These are phyloP conservation scores for Dactylellina parvicollis DNA, from an alignment of 2,329 filamentous ascomycete species.

Conservation along the genomic window DNA sequence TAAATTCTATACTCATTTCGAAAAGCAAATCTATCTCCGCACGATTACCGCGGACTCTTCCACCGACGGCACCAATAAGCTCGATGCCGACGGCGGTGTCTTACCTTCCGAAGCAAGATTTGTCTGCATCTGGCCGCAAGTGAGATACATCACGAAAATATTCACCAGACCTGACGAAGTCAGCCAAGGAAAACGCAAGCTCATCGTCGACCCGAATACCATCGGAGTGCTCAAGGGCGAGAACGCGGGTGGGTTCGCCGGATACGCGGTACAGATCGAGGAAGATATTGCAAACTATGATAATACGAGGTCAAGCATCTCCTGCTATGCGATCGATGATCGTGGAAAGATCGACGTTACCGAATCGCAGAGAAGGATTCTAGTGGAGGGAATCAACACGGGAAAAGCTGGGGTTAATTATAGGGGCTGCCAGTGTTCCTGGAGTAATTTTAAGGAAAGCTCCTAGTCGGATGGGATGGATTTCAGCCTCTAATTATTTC, in stretches of 20 bases:
- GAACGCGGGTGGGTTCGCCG: constrained; percentile 41
- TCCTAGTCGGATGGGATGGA: constrained; percentile 2
- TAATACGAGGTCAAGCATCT: constrained; percentile 13
- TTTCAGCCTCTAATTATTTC: constrained; percentile 28
- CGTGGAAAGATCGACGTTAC: constrained; percentile 31
- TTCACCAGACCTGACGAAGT: constrained; percentile 34
- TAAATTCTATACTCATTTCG: constrained; percentile 91
- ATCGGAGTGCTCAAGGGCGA: constrained; percentile 14
- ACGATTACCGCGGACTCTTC: constrained; percentile 67
- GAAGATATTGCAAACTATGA: constrained; percentile 51
- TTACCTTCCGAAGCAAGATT: constrained; percentile 33
- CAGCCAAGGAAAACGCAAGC: constrained; percentile 12
- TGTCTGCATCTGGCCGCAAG: constrained; percentile 38
- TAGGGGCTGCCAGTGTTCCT: constrained; percentile 44
- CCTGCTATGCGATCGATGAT: constrained; percentile 40
- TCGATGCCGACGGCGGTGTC: constrained; percentile 58
- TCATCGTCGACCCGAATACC: constrained; percentile 45
- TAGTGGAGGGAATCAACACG: constrained; percentile 33
- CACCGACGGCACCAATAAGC: constrained; percentile 55
- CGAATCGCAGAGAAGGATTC: background rate
- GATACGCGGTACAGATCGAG: constrained; percentile 43
- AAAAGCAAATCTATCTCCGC: constrained; percentile 82
- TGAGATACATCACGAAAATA: constrained; percentile 42
- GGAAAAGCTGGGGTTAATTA: constrained; percentile 35
- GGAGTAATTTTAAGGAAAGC: constrained; percentile 51